These are phyloP conservation scores for Phoenix dactylifera DNA, from an alignment of 176 grass and related monocot genomes.

Conservation along the genomic window DNA sequence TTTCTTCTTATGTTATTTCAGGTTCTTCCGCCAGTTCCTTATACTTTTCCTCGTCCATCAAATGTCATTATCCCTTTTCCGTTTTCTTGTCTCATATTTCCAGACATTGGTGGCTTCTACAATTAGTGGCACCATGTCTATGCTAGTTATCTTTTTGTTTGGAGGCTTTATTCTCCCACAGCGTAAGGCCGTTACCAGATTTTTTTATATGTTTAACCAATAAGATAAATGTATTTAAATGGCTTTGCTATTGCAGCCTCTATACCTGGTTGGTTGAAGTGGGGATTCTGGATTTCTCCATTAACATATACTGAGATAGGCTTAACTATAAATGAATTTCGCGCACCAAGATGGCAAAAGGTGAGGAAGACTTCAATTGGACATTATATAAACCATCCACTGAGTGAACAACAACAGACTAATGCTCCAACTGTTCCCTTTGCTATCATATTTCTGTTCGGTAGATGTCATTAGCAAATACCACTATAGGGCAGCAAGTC, in stretches of 20 bases:
- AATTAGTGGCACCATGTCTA: slow-evolving; percentile 17
- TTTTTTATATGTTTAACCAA: slow-evolving; percentile 4
- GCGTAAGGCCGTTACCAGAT: slow-evolving; percentile 24
- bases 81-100: slow-evolving; percentile 38
- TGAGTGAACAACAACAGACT: too few relatives aligned
- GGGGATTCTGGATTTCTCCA: slow-evolving; percentile 89
- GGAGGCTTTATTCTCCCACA: slow-evolving; percentile 70
- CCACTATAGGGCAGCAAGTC: slow-evolving; percentile 36
- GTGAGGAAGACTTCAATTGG: slow-evolving; percentile 7
- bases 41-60: slow-evolving; percentile 46
- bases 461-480: slow-evolving; percentile 27
- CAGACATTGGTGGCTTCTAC: slow-evolving; percentile 37
- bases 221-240: too few relatives aligned
- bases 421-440: too few relatives aligned
- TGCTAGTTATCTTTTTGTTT: slow-evolving; percentile 35
- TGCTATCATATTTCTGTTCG: neutral
- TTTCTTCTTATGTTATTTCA: slow-evolving; percentile 2
- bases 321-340: slow-evolving; percentile 75
- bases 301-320: slow-evolving; percentile 66
- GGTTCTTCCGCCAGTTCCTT: slow-evolving; percentile 57
- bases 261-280: slow-evolving; percentile 74
- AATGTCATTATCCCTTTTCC: slow-evolving; percentile 44
- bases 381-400: too few relatives aligned
- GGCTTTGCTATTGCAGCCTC: slow-evolving; percentile 24
- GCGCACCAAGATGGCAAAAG: slow-evolving; percentile 73